phyloP scores from a whole-genome alignment of 805 yeast species.

The Priceomyces castillae region DNA sequence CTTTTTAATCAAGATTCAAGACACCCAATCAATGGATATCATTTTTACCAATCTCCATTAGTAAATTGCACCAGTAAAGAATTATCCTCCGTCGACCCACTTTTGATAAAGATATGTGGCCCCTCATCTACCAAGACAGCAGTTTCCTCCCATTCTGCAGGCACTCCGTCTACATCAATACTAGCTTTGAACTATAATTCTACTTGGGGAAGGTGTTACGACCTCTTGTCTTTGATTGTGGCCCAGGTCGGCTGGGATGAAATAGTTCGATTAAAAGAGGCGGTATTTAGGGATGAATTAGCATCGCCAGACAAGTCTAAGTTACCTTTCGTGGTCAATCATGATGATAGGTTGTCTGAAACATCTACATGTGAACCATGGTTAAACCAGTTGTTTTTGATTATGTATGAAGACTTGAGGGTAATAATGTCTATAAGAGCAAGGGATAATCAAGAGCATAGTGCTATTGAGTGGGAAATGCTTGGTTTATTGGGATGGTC shows the following conservation, averaged over 20 bases:
- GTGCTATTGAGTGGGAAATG: conserved; percentile 73
- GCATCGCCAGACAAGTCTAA: background rate
- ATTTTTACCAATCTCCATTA: conserved; percentile 38
- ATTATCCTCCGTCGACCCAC: conserved; percentile 33
- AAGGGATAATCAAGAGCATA: conserved; percentile 38
- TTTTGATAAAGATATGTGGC: conserved; percentile 26
- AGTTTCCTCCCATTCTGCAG: conserved; percentile 32
- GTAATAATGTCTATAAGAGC: conserved; percentile 22
- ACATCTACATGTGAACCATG: conserved; percentile 61
- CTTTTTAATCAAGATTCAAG: conserved; percentile 28
- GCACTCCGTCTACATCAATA: conserved; percentile 23
- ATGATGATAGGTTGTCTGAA: conserved; percentile 16
- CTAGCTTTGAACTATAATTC: conserved; percentile 33
- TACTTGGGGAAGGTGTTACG: conserved; percentile 52
- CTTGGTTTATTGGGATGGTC: conserved; percentile 56
- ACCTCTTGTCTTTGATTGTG: conserved; percentile 65
- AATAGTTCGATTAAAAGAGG: conserved; percentile 60
- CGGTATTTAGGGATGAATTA: conserved; percentile 51
- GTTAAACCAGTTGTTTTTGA: conserved; percentile 72
- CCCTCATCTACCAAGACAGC: conserved; percentile 24
- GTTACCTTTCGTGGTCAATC: conserved; percentile 18
- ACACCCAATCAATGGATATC: conserved; percentile 34
- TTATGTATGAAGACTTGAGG: conserved; percentile 60
- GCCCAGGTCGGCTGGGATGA: conserved; percentile 81
- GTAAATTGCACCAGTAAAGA: conserved; percentile 30